Evolutionary conservation across 1,284 basidiomycete genomes (phyloP).

Genomic region (Sanghuangporus baumii): DNA sequence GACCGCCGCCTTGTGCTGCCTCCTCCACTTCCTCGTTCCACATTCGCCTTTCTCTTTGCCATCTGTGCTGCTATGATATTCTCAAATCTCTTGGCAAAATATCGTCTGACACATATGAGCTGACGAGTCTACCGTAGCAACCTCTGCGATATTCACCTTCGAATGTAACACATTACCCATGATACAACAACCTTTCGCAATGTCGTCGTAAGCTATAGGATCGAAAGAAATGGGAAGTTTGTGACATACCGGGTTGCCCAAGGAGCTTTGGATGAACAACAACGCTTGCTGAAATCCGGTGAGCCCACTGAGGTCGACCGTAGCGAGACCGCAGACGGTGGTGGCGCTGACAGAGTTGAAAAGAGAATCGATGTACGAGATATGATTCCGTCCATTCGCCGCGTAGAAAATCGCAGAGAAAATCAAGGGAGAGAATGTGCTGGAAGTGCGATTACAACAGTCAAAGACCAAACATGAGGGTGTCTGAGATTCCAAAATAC

Average conservation of each 20-base stretch:
- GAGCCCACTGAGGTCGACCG: slow-evolving; percentile 67
- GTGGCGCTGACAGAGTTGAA: slow-evolving; percentile 75
- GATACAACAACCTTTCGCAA: slow-evolving; percentile 52
- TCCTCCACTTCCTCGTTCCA: not conserved
- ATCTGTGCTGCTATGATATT: slow-evolving; percentile 53
- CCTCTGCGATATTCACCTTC: slow-evolving; percentile 39
- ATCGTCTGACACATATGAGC: slow-evolving; percentile 37
- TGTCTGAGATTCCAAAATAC: slow-evolving; percentile 21
- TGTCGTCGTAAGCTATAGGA: not conserved
- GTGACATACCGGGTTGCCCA: slow-evolving; percentile 61
- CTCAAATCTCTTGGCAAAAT: slow-evolving; percentile 71
- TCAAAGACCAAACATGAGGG: not conserved
- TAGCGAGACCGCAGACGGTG: slow-evolving; percentile 72
- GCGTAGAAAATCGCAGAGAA: slow-evolving; percentile 71
- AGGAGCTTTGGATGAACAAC: slow-evolving; percentile 65
- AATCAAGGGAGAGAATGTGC: slow-evolving; percentile 69
- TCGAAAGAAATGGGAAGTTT: not conserved
- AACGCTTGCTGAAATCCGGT: slow-evolving; percentile 75
- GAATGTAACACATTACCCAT: slow-evolving; percentile 65
- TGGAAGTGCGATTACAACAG: slow-evolving; percentile 31
- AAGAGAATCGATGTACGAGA: slow-evolving; percentile 70
- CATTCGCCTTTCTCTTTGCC: not conserved
- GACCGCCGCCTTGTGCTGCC: not conserved
- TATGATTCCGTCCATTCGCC: slow-evolving; percentile 56
- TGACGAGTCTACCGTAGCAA: not conserved